Conservation (phyloP, 2,329 filamentous ascomycete genomes). For the Aspergillus fumigatiaffinis region DNA sequence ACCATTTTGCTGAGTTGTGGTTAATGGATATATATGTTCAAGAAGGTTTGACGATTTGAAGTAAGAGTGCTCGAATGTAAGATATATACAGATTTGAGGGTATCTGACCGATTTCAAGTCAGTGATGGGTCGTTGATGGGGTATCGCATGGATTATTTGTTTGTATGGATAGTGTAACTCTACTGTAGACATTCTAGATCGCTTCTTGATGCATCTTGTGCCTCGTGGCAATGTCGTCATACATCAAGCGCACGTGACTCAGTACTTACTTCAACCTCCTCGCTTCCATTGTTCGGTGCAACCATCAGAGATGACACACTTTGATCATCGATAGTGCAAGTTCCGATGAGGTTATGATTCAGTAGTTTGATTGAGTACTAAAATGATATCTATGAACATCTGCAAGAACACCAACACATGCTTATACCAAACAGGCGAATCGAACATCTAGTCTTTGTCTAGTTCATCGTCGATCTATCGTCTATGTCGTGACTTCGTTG, state of each 20-base stretch:
- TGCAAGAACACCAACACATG: background rate
- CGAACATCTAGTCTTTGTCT: conserved; percentile 1
- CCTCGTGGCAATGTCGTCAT: background rate
- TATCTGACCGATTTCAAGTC: background rate
- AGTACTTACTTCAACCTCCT: background rate
- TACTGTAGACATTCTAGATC: background rate
- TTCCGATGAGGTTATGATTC: background rate
- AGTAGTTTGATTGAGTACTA: background rate
- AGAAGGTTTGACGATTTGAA: background rate
- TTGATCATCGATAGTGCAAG: background rate
- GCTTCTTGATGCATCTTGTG: background rate
- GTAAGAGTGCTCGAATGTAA: background rate
- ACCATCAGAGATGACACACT: background rate
- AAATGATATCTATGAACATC: background rate
- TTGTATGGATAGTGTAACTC: background rate
- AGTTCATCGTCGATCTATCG: conserved; percentile 5
- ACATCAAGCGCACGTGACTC: background rate
- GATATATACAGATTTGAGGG: background rate
- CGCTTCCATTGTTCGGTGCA: background rate
- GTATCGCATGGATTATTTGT: background rate
- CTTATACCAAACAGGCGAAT: background rate
- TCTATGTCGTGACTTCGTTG: conserved; percentile 29
- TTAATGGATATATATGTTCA: too few relatives aligned
- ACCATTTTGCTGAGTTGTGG: conserved; percentile 28
- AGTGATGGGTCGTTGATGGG: background rate